Conservation (phyloP, 2,329 filamentous ascomycete genomes). For the Aspergillus neoniger region DNA sequence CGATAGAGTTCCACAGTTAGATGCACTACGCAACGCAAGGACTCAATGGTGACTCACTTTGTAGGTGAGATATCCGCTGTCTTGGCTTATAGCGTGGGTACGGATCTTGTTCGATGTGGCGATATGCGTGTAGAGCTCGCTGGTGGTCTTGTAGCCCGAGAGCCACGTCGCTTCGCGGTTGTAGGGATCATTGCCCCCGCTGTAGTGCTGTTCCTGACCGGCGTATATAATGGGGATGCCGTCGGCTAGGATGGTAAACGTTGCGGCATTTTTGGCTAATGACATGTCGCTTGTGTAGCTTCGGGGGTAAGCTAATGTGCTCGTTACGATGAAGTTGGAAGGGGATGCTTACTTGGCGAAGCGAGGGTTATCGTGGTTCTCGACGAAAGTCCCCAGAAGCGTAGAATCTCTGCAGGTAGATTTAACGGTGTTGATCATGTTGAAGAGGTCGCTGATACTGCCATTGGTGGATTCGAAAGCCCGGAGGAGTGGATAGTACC, state of each 20-base stretch:
- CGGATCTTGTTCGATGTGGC: conserved; percentile 54
- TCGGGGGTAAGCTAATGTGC: neutral
- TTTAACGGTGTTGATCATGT: conserved; percentile 38
- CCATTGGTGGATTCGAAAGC: conserved; percentile 39
- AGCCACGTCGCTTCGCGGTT: conserved; percentile 63
- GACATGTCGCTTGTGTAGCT: conserved; percentile 37
- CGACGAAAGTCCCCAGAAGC: conserved; percentile 57
- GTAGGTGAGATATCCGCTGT: conserved; percentile 44
- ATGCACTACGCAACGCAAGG: neutral
- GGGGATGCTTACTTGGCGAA: conserved; percentile 45
- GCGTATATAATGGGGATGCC: conserved; percentile 69
- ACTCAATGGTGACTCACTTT: conserved; percentile 23
- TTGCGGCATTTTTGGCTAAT: conserved; percentile 62
- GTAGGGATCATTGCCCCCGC: conserved; percentile 52
- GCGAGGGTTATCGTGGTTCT: conserved; percentile 64
- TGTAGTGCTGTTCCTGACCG: conserved; percentile 67
- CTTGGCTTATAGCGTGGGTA: conserved; percentile 42
- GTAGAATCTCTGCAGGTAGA: conserved; percentile 47
- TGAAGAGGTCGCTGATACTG: conserved; percentile 37
- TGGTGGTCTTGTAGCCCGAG: conserved; percentile 50
- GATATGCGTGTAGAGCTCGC: conserved; percentile 55
- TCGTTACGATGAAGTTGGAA: neutral
- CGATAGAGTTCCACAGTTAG: neutral
- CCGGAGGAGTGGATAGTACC: conserved; percentile 37
- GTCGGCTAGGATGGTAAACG: conserved; percentile 60